Percentiles rank a stretch among this genome's conserved stretches.
phyloP scores from a whole-genome alignment of 1,139 yeast genomes.

The Groenewaldozyma sp. region DNA sequence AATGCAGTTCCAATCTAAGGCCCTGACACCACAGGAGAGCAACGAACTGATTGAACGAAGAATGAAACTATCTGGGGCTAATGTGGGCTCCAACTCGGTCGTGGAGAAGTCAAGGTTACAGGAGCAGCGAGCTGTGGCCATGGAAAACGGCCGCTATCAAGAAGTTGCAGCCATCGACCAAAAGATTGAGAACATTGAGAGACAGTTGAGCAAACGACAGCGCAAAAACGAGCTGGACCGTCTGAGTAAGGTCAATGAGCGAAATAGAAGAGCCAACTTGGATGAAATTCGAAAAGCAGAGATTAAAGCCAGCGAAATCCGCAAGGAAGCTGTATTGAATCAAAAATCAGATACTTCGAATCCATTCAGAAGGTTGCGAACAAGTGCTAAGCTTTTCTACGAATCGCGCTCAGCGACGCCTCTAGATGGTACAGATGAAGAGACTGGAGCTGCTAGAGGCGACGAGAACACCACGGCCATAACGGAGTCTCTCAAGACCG shows the following conservation, averaged over 20 bases:
- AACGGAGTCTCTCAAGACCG: not conserved
- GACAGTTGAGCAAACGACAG: constrained; percentile 18
- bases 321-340: constrained; percentile 37
- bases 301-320: constrained; percentile 47
- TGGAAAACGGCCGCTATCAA: constrained; percentile 49
- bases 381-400: constrained; percentile 77
- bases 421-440: constrained; percentile 35
- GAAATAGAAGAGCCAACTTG: constrained; percentile 76
- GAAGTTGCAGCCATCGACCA: constrained; percentile 47
- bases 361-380: constrained; percentile 85
- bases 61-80: constrained; percentile 46
- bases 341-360: constrained; percentile 49
- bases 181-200: constrained; percentile 38
- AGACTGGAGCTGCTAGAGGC: constrained; percentile 30
- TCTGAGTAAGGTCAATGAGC: constrained; percentile 60
- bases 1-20: constrained; percentile 50
- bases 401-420: constrained; percentile 25
- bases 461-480: not conserved
- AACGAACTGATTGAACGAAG: constrained; percentile 72
- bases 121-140: constrained; percentile 70
- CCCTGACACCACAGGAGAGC: constrained; percentile 66
- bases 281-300: constrained; percentile 76
- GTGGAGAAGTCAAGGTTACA: constrained; percentile 61
- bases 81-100: constrained; percentile 69
- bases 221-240: constrained; percentile 24